Percentiles rank a stretch among this genome's conserved stretches.
Evolutionary conservation across 805 yeast genomes (phyloP).

Genomic region (Cyberlindnera samutprakarnensis): DNA sequence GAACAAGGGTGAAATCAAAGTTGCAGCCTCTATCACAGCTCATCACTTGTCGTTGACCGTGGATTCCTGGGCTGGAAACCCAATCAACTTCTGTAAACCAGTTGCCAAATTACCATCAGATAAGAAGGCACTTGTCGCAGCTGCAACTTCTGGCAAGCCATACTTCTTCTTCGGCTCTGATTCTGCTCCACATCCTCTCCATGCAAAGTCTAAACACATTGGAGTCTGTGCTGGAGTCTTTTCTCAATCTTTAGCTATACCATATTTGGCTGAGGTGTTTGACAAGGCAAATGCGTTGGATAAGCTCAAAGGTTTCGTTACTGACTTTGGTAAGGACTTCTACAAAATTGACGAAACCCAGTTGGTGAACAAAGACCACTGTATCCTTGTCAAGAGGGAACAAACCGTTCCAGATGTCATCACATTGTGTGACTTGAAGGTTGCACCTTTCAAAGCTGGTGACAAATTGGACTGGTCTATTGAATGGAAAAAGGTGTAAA

Average conservation of each 20-base stretch:
- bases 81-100: conserved; percentile 93
- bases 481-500: conserved; percentile 48
- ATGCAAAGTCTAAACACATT: conserved; percentile 63
- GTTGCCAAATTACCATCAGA: conserved; percentile 92
- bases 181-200: conserved; percentile 93
- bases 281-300: conserved; percentile 58
- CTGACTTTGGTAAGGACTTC: conserved; percentile 64
- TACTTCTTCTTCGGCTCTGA: conserved; percentile 96
- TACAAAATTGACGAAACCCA: conserved; percentile 49
- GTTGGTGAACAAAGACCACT: conserved; percentile 39
- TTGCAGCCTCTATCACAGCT: conserved; percentile 92
- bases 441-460: conserved; percentile 87
- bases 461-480: conserved; percentile 61
- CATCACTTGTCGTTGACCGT: conserved; percentile 87
- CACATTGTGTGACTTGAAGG: conserved; percentile 37
- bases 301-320: conserved; percentile 65
- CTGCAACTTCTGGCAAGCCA: conserved; percentile 88
- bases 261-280: conserved; percentile 83
- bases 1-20: conserved; percentile 38
- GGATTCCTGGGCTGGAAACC: conserved; percentile 96
- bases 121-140: conserved; percentile 68
- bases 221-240: conserved; percentile 98
- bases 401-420: conserved; percentile 54
- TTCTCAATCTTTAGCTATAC: conserved; percentile 76
- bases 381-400: conserved; percentile 46